phyloP scores from a whole-genome alignment of 75 land plant species.

The Isoetes taiwanensis region DNA sequence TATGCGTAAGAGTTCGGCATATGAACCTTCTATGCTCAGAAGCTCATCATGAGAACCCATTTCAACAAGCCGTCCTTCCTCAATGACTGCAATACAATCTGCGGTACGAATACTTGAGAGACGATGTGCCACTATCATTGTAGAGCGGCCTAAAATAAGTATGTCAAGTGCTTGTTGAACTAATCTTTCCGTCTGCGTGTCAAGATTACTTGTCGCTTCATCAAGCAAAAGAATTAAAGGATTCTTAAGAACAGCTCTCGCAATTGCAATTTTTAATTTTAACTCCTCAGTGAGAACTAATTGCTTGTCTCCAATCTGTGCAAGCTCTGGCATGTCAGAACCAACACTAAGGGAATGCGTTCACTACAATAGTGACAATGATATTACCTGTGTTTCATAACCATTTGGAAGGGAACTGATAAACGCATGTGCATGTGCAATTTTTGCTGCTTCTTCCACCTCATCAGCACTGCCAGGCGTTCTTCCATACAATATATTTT shows the following conservation, averaged over 20 bases:
- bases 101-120: constrained; percentile 89
- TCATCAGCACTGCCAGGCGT: constrained; percentile 56
- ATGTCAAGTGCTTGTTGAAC: constrained; percentile 97
- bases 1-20: constrained; percentile 82
- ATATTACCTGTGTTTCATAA: constrained; percentile 87
- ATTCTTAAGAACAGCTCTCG: constrained; percentile 94
- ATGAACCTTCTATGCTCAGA: constrained; percentile 60
- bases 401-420: constrained; percentile 91
- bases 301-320: constrained; percentile 89
- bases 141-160: constrained; percentile 87
- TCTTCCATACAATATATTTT: constrained; percentile 93
- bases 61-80: constrained; percentile 97
- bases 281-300: constrained; percentile 72
- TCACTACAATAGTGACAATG: no score
- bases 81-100: constrained; percentile 96
- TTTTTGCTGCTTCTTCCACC: constrained; percentile 98
- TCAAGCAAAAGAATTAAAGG: constrained; percentile 90
- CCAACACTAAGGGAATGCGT: no score
- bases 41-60: constrained; percentile 98
- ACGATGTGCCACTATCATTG: constrained; percentile 84
- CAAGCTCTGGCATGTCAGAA: no score
- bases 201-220: constrained; percentile 95
- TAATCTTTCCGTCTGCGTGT: constrained; percentile 84
- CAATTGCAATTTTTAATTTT: constrained; percentile 88
- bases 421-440: constrained; percentile 99